Conservation (phyloP, 331 rosid species). For the Rhamnella rubrinervis region DNA sequence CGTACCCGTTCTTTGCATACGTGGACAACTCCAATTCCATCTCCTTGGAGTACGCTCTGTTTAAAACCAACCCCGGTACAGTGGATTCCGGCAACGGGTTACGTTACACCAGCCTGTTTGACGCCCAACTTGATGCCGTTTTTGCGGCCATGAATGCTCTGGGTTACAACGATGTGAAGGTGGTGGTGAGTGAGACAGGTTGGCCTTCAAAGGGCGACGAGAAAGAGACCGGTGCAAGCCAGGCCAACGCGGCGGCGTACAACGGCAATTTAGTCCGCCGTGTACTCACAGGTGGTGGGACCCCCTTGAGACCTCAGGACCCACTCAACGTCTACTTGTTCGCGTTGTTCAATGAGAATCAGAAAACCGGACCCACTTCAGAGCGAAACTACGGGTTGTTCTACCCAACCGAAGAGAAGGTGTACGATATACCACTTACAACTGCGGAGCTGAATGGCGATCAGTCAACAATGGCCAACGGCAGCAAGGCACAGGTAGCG, state of each 20-base stretch:
- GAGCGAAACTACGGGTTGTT: slow-evolving; percentile 81
- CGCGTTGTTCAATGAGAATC: slow-evolving; percentile 75
- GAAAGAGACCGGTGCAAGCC: slow-evolving; percentile 57
- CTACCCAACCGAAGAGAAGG: slow-evolving; percentile 55
- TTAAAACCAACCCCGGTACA: slow-evolving; percentile 54
- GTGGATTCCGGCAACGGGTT: slow-evolving; percentile 78
- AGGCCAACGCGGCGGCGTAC: slow-evolving; percentile 72
- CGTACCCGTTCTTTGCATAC: slow-evolving; percentile 82
- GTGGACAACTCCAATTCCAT: slow-evolving; percentile 42
- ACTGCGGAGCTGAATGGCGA: background rate
- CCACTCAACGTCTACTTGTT: slow-evolving; percentile 55
- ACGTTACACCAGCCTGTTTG: slow-evolving; percentile 47
- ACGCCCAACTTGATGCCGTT: slow-evolving; percentile 88
- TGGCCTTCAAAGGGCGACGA: slow-evolving; percentile 85
- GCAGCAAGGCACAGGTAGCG: slow-evolving; percentile 32
- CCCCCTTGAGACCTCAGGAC: slow-evolving; percentile 52
- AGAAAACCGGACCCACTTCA: slow-evolving; percentile 74
- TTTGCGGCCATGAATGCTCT: slow-evolving; percentile 71
- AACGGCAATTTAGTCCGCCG: slow-evolving; percentile 67
- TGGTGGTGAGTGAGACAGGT: slow-evolving; percentile 66
- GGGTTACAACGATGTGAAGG: slow-evolving; percentile 48
- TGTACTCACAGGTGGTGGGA: slow-evolving; percentile 56
- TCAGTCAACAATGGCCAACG: slow-evolving; percentile 14
- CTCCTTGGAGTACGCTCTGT: slow-evolving; percentile 57
- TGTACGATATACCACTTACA: slow-evolving; percentile 55